phyloP scores from a whole-genome alignment of 2,329 filamentous ascomycete genomes.

The Colletotrichum neosansevieriae region DNA sequence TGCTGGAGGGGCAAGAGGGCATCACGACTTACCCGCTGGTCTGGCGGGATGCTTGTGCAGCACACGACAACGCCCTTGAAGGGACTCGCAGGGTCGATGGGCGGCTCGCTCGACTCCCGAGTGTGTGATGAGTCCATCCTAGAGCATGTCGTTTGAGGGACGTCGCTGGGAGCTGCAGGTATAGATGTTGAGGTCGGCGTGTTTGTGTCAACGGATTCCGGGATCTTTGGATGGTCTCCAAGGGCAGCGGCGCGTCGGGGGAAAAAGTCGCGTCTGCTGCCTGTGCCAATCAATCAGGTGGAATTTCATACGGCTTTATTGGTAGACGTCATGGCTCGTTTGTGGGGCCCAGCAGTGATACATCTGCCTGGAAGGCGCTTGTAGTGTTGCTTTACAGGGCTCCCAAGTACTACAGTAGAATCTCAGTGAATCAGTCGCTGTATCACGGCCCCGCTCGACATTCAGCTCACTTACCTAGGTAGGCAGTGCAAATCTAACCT shows the following conservation, averaged over 20 bases:
- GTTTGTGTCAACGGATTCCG: not conserved
- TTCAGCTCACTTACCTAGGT: no score
- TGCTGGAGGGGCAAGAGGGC: not conserved
- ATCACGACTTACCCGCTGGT: constrained; percentile 74
- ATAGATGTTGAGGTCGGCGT: not conserved
- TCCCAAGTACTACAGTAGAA: no score
- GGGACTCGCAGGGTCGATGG: constrained; percentile 70
- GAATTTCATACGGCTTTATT: constrained; percentile 10
- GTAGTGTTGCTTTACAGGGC: not conserved
- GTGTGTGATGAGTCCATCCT: constrained; percentile 28
- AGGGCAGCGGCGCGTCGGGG: constrained; percentile 29
- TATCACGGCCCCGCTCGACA: no score
- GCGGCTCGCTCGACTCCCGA: constrained; percentile 43
- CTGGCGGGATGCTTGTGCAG: constrained; percentile 86
- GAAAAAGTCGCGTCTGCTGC: constrained; percentile 40
- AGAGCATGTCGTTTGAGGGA: constrained; percentile 27
- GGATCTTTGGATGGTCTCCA: not conserved
- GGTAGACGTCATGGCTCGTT: constrained; percentile 25
- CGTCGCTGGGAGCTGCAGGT: not conserved
- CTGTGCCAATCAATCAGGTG: constrained; percentile 33
- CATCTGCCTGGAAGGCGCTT: constrained; percentile 1
- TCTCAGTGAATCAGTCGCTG: no score
- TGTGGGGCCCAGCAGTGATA: not conserved
- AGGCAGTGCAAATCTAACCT: no score
- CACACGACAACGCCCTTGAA: constrained; percentile 82